phyloP scores from a whole-genome alignment of 768 basidiomycete genomes.

The Mycena albidolilacea region DNA sequence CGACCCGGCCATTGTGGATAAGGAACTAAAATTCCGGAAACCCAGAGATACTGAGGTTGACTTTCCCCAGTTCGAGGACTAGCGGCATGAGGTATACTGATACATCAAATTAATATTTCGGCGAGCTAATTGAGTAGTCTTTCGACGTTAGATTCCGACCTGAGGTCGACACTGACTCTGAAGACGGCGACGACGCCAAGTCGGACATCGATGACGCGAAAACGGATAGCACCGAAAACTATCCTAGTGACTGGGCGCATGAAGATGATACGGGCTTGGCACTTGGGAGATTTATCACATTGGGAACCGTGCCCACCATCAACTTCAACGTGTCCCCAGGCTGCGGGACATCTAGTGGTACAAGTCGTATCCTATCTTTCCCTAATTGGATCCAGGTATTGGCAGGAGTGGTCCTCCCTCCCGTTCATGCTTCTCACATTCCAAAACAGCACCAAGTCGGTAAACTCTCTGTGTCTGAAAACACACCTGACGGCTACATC shows the following conservation, averaged over 20 bases:
- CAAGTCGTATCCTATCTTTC: neutral
- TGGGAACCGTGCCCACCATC: neutral
- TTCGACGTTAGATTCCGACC: neutral
- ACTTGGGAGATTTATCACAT: neutral
- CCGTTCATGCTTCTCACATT: neutral
- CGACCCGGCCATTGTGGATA: no score
- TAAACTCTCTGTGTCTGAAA: neutral
- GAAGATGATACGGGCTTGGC: neutral
- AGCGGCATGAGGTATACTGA: neutral
- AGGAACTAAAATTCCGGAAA: neutral
- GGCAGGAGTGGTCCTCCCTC: neutral
- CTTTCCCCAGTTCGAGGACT: neutral
- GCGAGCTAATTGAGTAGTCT: neutral
- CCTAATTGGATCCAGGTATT: neutral
- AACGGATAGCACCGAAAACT: neutral
- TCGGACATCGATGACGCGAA: neutral
- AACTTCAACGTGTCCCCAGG: neutral
- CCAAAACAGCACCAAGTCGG: neutral
- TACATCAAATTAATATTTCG: neutral
- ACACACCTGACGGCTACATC: no score
- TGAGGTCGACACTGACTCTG: neutral
- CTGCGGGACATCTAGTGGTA: neutral
- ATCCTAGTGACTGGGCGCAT: neutral
- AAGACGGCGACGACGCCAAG: neutral
- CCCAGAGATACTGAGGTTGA: neutral